Evolutionary conservation across 1,284 basidiomycete genomes (phyloP), one percentile per base, ranked within the genome.

Genomic region (Cutaneotrichosporon cavernicola): DNA sequence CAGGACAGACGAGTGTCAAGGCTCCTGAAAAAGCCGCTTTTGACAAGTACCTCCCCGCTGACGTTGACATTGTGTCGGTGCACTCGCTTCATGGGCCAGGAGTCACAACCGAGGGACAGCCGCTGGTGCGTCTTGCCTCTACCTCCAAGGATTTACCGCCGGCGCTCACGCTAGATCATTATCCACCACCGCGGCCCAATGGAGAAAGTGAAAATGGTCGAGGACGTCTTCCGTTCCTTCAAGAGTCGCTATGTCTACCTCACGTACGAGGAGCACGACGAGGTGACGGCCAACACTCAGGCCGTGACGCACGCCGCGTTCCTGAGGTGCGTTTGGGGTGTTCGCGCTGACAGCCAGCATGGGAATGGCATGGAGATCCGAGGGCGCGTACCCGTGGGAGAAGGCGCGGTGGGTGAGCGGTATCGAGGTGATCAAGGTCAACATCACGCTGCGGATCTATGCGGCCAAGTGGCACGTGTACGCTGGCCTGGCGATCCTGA

Each of bases 381-480:
- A 87, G 16, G 81, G 84, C 16, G 84, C 85, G 26, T 99, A 97
- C 77, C 97, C 97, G 2, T 99, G 96, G 97, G 95, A 98, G 80
- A 89, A 92, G 50, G 82, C 83, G 10, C 87, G 90, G 63, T 98
- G 98, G 81, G 91, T 97, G 43, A 92, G 94, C n/a, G 97, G 97
- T 0, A 96, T 99, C 73, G 96, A 99, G 81, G 96, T 93, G 9
- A 93, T 95, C 73, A 99, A 99, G 82, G 95, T 97, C 73, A 99
- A 99, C 84, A 90, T 99, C 76, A 90, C 90, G 66, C 86, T 96
- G 16, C 92, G 97, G 1, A 98, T 99, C 75, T 98, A 98, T 81
- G 87, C 92, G 52, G 96, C 95, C 77, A 90, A 94, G 73, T 99
- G 95, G 95, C 97, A 99, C 81, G 96, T 99, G 72, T 99, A 99